Evolutionary conservation across 1,284 basidiomycete genomes (phyloP), one percentile per base, ranked within the genome.

Genomic region (Grifola frondosa): DNA sequence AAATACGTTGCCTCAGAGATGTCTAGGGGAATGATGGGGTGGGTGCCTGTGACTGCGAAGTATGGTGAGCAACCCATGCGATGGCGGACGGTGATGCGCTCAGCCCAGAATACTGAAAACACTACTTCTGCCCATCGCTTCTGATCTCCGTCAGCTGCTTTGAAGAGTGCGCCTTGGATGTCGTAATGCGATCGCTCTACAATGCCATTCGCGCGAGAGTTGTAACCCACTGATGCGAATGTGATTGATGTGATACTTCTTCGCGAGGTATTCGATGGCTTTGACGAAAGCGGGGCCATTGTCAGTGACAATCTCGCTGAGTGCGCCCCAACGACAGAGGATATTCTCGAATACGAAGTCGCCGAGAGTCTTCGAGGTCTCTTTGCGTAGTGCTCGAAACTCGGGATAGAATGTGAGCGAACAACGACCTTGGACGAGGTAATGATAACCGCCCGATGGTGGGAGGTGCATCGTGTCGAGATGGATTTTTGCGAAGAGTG

Each of bases 141-240:
- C 35, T 58, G 39, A 15, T 70, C 58, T 0, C 66, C 67, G 1
- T 61, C 58, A 6, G 48, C 52, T 3, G 65, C 62, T 44, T 74
- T 75, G 23, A 68, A 50, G 1, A 75, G 30, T 1, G 64, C 55
- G 49, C 74, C 39, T 7, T 53, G 42, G 6, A 73, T 54, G 34
- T 64, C 57, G 38, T 53, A 64, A 38, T 75, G 72, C 5, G 53
- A 44, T 0, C 60, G 42, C 44, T 77, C 70, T 0, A 71, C 59
- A 0, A 67, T 45, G 0, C 73, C 64, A 37, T 75, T 75, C 0
- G 64, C 67, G 4, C 58, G 59, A 0, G 69, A 75, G 42, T 77
- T 77, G 45, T 77, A 77, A 0, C 59, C 59, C 0, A 66, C 64
- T 70, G 8, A 77, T 74, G 0, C 58, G 36, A 23, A 77, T 73